Conservation (phyloP, 495 filamentous ascomycete species). For the Neurospora sp. region DNA sequence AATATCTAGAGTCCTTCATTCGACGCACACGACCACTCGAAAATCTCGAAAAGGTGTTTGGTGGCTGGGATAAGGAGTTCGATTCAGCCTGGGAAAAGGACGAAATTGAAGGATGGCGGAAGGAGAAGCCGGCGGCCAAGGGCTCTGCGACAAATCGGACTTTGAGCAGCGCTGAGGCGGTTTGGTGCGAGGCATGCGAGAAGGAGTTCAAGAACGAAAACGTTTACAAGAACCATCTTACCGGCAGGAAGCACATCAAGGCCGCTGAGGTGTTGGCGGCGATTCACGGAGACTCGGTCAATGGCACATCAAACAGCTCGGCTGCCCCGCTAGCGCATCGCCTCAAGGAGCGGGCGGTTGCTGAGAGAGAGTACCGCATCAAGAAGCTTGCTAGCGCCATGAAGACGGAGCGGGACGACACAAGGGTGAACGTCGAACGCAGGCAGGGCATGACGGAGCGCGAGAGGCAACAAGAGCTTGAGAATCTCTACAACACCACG, state of each 20-base stretch:
- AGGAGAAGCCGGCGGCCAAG: slow-evolving; percentile 38
- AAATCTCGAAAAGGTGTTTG: slow-evolving; percentile 69
- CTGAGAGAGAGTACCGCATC: slow-evolving; percentile 77
- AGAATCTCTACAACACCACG: slow-evolving; percentile 65
- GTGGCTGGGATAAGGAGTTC: slow-evolving; percentile 69
- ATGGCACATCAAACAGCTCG: slow-evolving; percentile 18
- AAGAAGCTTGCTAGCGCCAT: slow-evolving; percentile 67
- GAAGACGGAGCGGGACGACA: slow-evolving; percentile 70
- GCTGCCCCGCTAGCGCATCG: slow-evolving; percentile 34
- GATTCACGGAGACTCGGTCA: slow-evolving; percentile 20
- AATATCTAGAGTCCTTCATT: slow-evolving; percentile 81
- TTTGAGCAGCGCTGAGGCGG: slow-evolving; percentile 54
- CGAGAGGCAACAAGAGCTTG: slow-evolving; percentile 83
- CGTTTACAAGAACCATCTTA: slow-evolving; percentile 82
- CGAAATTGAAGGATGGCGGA: slow-evolving; percentile 70
- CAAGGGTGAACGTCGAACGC: slow-evolving; percentile 84
- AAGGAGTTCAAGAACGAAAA: slow-evolving; percentile 95
- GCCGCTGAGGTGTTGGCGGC: slow-evolving; percentile 52
- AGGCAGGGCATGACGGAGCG: slow-evolving; percentile 93
- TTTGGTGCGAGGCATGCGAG: slow-evolving; percentile 83
- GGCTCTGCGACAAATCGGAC: slow-evolving; percentile 23
- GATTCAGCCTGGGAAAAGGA: slow-evolving; percentile 71
- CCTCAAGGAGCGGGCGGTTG: slow-evolving; percentile 83
- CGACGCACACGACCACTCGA: slow-evolving; percentile 71
- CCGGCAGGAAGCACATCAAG: slow-evolving; percentile 83